Base-by-base conservation (phyloP, 2,329 filamentous ascomycete species). In the Claviceps sp. region DNA sequence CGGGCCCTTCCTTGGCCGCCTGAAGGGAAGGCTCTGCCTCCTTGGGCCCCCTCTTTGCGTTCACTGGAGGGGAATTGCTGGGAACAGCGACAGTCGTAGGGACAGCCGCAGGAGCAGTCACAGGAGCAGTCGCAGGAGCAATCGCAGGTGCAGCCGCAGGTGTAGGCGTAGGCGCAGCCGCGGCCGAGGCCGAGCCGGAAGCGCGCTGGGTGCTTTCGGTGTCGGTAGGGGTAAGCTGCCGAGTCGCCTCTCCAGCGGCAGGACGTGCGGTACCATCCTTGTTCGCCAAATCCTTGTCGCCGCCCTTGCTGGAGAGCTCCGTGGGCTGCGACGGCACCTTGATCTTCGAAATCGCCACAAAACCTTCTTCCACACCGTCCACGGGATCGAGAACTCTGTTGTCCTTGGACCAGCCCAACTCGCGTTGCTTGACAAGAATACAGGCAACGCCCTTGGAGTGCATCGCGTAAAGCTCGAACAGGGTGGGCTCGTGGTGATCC, bases 371-470 rank as follows among this genome's bases (percentile, higher is more conserved):
- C 45, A 88, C 75, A 2, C 88, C 90, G 66, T 95, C 83, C 41
- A 93, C 79, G 0, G 85, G 77, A 51, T 84, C 73, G 41, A 95
- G 73, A 50, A 95, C 86, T 72, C 94, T 95, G 69, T 89, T 91
- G 56, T 96, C 88, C 59, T 82, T 80, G 59, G 84, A 85, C 90
- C 90, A 97, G 34, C 94, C 93, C 48, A 98, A 75, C 67, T 97
- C 91, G 50, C 84, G 81, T 64, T 91, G 88, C 66, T 86, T 91
- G 65, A 98, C 82, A 57, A 82, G 83, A 50, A 97, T 67, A 61
- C 87, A 91, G 18, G 90, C 90, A n/a, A 97, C 89, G 55, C 93
- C 93, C 70, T 89, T 94, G 11, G 93, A 96, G 67, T 98, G 91
- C 85, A 96, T 95, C 37, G 88, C 86, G 65, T 98, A 98, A 9